Evolutionary conservation across 768 basidiomycete genomes (phyloP).

Genomic region (Kwoniella botswanensis): DNA sequence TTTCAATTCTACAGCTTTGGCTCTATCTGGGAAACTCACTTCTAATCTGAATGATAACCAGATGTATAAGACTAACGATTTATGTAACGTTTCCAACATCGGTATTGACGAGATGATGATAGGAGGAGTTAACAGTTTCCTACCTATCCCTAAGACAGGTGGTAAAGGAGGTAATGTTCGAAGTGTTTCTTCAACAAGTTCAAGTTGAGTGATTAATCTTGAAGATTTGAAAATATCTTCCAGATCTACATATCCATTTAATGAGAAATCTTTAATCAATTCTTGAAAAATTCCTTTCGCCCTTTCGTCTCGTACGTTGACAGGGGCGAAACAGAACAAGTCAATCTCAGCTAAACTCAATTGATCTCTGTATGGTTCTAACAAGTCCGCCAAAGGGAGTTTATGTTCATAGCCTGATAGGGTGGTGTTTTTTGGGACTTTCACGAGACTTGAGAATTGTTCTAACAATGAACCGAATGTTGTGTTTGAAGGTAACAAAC

Average conservation of each 20-base stretch:
- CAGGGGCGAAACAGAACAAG: constrained; percentile 56
- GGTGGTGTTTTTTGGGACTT: constrained; percentile 50
- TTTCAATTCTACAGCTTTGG: constrained; percentile 66
- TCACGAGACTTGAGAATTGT: constrained; percentile 48
- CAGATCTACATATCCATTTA: constrained; percentile 62
- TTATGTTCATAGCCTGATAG: constrained; percentile 36
- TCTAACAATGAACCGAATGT: constrained; percentile 57
- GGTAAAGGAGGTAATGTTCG: constrained; percentile 53
- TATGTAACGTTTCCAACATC: constrained; percentile 75
- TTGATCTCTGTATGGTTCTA: constrained; percentile 48
- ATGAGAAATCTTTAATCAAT: constrained; percentile 62
- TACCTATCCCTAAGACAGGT: constrained; percentile 25
- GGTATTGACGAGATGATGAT: constrained; percentile 50
- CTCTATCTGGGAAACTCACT: constrained; percentile 69
- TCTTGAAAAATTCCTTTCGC: constrained; percentile 45
- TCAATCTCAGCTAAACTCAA: constrained; percentile 57
- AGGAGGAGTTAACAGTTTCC: constrained; percentile 24
- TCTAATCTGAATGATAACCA: constrained; percentile 80
- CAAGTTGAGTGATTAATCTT: constrained; percentile 61
- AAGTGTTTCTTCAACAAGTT: constrained; percentile 59
- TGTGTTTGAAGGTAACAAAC: constrained; percentile 56
- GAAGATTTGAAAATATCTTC: constrained; percentile 57
- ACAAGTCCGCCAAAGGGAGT: constrained; percentile 44
- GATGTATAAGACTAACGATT: constrained; percentile 74
- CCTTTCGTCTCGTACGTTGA: constrained; percentile 54